Evolutionary conservation across 257 asterid species (phyloP).

Genomic region (Penstemon newberryi): DNA sequence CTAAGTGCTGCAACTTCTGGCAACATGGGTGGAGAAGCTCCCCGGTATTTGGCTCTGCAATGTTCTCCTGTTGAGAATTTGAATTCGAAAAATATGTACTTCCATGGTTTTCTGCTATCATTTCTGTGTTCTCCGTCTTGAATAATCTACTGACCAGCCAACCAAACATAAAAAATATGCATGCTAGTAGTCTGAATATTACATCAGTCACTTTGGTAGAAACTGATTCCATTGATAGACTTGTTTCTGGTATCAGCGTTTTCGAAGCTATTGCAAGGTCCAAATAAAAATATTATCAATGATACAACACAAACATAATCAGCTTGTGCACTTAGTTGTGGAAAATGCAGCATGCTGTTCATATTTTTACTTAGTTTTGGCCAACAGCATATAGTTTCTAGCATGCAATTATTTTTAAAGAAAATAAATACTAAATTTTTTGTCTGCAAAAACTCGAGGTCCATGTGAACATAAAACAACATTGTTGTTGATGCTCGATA

Average conservation of each 20-base stretch:
- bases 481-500: conserved; percentile 7
- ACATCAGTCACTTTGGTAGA: conserved; percentile 31
- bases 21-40: conserved; percentile 70
- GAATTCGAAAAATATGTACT: conserved; percentile 33
- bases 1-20: conserved; percentile 84
- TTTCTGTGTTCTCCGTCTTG: conserved; percentile 36
- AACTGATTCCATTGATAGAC: conserved; percentile 41
- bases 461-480: conserved; percentile 3
- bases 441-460: neutral
- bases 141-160: conserved; percentile 41
- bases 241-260: conserved; percentile 33
- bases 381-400: neutral
- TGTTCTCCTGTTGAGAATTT: conserved; percentile 36
- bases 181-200: conserved; percentile 55
- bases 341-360: neutral
- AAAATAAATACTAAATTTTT: neutral
- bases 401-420: neutral
- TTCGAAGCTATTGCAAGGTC: conserved; percentile 43
- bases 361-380: conserved; percentile 1
- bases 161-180: conserved; percentile 40
- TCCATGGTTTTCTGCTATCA: conserved; percentile 29
- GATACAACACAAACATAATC: conserved; percentile 4
- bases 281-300: conserved; percentile 16
- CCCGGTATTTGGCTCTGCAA: conserved; percentile 34
- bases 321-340: too few relatives aligned